Percentiles rank a stretch among this genome's conserved stretches.
Evolutionary conservation across 192 early-diverging fungal genomes (phyloP).

Genomic region (Funneliformis geosporum): DNA sequence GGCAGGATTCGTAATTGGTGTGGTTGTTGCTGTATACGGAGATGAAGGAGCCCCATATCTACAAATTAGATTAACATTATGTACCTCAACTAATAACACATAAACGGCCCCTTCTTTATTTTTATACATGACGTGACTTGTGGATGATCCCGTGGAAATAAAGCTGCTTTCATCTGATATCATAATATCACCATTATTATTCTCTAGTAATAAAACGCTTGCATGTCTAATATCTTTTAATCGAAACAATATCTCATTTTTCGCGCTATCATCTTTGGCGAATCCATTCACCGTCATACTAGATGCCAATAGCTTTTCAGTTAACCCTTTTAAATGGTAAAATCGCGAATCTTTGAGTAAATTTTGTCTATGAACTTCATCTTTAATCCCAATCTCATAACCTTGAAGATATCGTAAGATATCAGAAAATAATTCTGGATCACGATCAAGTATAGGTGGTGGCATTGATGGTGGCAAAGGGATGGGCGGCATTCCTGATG

Average conservation of each 20-base stretch:
- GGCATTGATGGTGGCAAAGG: background rate
- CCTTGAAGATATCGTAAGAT: slow-evolving; percentile 57
- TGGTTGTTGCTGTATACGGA: background rate
- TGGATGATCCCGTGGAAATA: background rate
- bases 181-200: background rate
- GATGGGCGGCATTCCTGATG: background rate
- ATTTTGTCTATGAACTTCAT: slow-evolving; percentile 56
- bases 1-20: background rate
- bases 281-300: slow-evolving; percentile 44
- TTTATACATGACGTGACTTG: slow-evolving; percentile 19
- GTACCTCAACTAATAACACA: slow-evolving; percentile 19
- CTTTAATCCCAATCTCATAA: slow-evolving; percentile 55
- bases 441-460: slow-evolving; percentile 48
- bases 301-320: slow-evolving; percentile 43
- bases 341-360: slow-evolving; percentile 55
- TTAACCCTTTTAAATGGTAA: slow-evolving; percentile 33
- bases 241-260: slow-evolving; percentile 42
- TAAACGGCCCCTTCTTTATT: slow-evolving; percentile 25
- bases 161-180: background rate
- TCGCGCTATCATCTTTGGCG: slow-evolving; percentile 22
- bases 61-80: slow-evolving; percentile 24
- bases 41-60: background rate
- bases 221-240: slow-evolving; percentile 42
- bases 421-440: slow-evolving; percentile 56
- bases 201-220: slow-evolving; percentile 11